A percentile compares a stretch with the other conserved stretches of the same genome.
phyloP scores from a whole-genome alignment of 2,329 filamentous ascomycete species.

The Colletotrichum sp. region DNA sequence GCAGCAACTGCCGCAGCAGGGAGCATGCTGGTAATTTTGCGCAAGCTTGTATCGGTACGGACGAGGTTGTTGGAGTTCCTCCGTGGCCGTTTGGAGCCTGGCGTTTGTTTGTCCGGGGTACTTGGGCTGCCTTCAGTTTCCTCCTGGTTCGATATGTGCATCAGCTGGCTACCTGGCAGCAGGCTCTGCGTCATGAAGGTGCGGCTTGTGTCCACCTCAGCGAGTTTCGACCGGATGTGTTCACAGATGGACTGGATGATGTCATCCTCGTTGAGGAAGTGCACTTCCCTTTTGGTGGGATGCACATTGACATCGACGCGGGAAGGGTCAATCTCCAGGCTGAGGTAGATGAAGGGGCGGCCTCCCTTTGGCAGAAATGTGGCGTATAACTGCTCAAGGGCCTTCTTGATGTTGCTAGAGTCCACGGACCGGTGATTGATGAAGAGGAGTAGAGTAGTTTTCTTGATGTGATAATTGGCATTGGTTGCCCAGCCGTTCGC shows the following conservation, averaged over 20 bases:
- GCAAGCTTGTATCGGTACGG: conserved; percentile 83
- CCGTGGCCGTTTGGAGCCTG: conserved; percentile 41
- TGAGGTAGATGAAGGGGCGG: conserved; percentile 93
- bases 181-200: conserved; percentile 95
- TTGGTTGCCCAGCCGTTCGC: conserved; percentile 85
- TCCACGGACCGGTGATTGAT: conserved; percentile 97
- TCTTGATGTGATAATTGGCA: conserved; percentile 93
- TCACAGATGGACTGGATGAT: conserved; percentile 88
- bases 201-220: conserved; percentile 89
- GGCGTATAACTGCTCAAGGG: conserved; percentile 88
- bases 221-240: conserved; percentile 77
- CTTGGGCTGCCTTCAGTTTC: conserved; percentile 30
- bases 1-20: conserved; percentile 52
- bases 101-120: conserved; percentile 35
- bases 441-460: conserved; percentile 86
- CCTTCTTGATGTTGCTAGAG: conserved; percentile 85
- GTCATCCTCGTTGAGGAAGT: conserved; percentile 97
- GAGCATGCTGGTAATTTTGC: conserved; percentile 98
- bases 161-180: conserved; percentile 67
- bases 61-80: conserved; percentile 76
- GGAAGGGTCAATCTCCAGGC: conserved; percentile 88
- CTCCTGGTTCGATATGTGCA: conserved; percentile 25
- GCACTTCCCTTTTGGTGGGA: conserved; percentile 95
- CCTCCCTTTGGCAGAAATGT: conserved; percentile 90
- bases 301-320: conserved; percentile 97